Base-by-base conservation (phyloP, 73 alveolate species). In the Durusdinium trenchii region DNA sequence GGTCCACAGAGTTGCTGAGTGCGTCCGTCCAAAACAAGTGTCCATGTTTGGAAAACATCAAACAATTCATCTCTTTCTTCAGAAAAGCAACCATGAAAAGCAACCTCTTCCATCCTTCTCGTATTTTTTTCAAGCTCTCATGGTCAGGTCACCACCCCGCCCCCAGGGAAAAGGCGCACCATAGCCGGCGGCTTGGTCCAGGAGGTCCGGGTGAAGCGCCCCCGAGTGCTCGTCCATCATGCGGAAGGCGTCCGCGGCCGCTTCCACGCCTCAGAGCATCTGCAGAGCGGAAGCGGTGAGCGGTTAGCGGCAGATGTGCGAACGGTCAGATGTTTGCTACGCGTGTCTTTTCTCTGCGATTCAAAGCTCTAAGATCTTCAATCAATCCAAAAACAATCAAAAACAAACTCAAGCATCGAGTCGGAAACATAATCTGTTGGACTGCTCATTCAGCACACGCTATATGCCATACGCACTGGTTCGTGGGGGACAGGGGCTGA, bases 221-320 rank as follows among this genome's bases (percentile, higher is more conserved):
- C 98, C 98, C 26, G 89, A 64, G 57, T 91, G 98, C 87, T 91
- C 98, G 36, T 91, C 98, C 98, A 91, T 79, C 98, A 91, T 91
- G n/a, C 98, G 87, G 43, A 91, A 91, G 47, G 98, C 98, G 12
- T 91, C 98, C 3, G 89, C 98, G 1, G 98, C 98, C 43, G 98
- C 98, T 52, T 91, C 98, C 32, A 91, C 87, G 43, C 98, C 98
- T 91, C 71, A 12, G 18, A 43, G 47, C 89, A 6, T 18, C 43
- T 18, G 83, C 16, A 2, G 0, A 3, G 42, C 81, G 18, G 18
- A 32, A 60, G 1, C 18, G 73, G 30, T 60, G 73, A 60, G 30
- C n/a, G 73, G 73, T 60, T 23, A 32, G 30, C 18, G 73, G 30
- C 9, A 73, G 4, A 51, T 35, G 52, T n/a, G n/a, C n/a, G n/a